Evolutionary conservation across 306 rosid genomes (phyloP), one percentile per base, ranked within the genome.

Genomic region (Coriaria nepalensis): DNA sequence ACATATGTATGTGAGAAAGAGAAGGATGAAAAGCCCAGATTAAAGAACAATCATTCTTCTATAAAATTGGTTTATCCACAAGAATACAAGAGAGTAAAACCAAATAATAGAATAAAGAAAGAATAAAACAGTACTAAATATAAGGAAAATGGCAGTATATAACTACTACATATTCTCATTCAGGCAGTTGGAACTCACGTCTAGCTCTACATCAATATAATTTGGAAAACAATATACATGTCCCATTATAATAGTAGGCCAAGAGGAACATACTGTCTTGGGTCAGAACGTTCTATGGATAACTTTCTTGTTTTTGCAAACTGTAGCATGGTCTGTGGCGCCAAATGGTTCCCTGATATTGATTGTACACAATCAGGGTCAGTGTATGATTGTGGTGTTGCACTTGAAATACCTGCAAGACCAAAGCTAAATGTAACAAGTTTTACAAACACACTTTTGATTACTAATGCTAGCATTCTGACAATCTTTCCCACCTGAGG

Each of bases 221-320:
- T 34, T 46, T 33, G 36, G 42, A 36, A 47, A 6, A 40, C 46
- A 42, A 57, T 40, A 36, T 1, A 29, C 38, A 53, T 13, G 36
- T 33, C n/a, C n/a, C n/a, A n/a, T n/a, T n/a, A 38, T 37, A 33
- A 34, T 4, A 56, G 34, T 14, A 2, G 9, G n/a, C 33, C 56
- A 15, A 45, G 9, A 45, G 13, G 33, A 47, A 50, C 81, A 69
- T 79, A 90, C 98, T 65, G 70, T 67, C 74, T 73, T 13, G 78
- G 64, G 50, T 79, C 87, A 49, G 70, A 55, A 13, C 68, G 76
- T 55, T 72, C 79, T 42, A 73, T 41, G n/a, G 84, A 71, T 49
- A 73, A 63, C 71, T 69, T 82, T 69, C 78, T 71, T 13, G 72
- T 69, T 67, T 73, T 82, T 33, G 71, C 74, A 32, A 81, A 85